Percentiles rank a stretch among this genome's conserved stretches.
Evolutionary conservation across 208 protist species (phyloP).

Genomic region (Blechomonas ayalai): DNA sequence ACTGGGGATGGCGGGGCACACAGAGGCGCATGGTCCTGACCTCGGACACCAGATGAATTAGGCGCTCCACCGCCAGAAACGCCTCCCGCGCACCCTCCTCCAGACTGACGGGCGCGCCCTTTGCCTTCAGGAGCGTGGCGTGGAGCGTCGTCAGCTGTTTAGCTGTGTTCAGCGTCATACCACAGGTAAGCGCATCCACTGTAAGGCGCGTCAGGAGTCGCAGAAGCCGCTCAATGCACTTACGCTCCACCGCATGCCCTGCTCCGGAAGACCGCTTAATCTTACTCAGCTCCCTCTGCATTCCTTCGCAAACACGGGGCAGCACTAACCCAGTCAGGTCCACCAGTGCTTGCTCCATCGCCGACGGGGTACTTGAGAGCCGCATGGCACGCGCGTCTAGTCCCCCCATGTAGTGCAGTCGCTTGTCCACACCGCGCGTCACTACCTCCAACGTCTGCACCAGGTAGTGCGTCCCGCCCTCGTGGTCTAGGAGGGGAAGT

Average conservation of each 20-base stretch:
- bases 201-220: slow-evolving; percentile 28
- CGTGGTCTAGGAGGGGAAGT: slow-evolving; percentile 25
- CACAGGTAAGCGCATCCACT: slow-evolving; percentile 17
- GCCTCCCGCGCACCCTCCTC: slow-evolving; percentile 3
- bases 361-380: slow-evolving; percentile 13
- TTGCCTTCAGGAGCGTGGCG: slow-evolving; percentile 30
- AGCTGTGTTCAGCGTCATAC: slow-evolving; percentile 26
- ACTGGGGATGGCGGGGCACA: slow-evolving; percentile 22
- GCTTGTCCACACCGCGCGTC: slow-evolving; percentile 16
- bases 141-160: slow-evolving; percentile 59
- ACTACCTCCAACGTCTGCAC: slow-evolving; percentile 23
- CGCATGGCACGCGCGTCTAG: not conserved
- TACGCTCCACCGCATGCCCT: slow-evolving; percentile 9
- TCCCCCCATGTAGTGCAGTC: slow-evolving; percentile 6
- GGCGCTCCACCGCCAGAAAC: slow-evolving; percentile 30
- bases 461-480: slow-evolving; percentile 22
- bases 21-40: slow-evolving; percentile 24
- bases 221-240: slow-evolving; percentile 9
- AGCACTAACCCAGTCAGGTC: slow-evolving; percentile 27
- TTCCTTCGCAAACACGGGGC: slow-evolving; percentile 29
- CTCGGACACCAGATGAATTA: slow-evolving; percentile 35
- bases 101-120: not conserved
- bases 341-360: slow-evolving; percentile 29
- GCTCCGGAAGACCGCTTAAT: slow-evolving; percentile 4
- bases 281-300: slow-evolving; percentile 5